Conservation (phyloP, 805 yeast genomes). For the Wickerhamomyces bovis region DNA sequence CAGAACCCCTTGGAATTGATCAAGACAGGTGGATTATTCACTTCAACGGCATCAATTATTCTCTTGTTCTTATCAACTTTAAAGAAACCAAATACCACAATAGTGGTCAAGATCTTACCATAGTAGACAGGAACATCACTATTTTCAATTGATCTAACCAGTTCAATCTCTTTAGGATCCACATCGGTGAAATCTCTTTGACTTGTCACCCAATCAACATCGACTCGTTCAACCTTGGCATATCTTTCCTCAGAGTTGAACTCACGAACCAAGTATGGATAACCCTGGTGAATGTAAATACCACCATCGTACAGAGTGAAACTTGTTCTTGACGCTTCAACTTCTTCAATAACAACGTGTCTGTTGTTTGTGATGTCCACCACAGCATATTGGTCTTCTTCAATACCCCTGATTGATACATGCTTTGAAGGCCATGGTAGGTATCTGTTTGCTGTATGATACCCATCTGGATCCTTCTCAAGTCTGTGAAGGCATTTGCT, state of each 20-base stretch:
- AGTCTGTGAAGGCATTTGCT: slow-evolving; percentile 27
- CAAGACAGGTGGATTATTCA: slow-evolving; percentile 76
- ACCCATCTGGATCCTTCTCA: slow-evolving; percentile 38
- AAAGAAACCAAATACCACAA: slow-evolving; percentile 86
- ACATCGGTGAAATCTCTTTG: slow-evolving; percentile 93
- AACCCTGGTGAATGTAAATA: slow-evolving; percentile 89
- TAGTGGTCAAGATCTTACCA: slow-evolving; percentile 70
- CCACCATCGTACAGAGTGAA: slow-evolving; percentile 92
- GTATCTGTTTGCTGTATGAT: slow-evolving; percentile 50
- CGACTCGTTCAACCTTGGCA: slow-evolving; percentile 83
- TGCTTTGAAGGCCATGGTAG: slow-evolving; percentile 77
- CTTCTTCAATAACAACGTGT: slow-evolving; percentile 76
- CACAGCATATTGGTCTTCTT: slow-evolving; percentile 78
- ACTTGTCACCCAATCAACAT: slow-evolving; percentile 89
- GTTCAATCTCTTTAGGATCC: slow-evolving; percentile 74
- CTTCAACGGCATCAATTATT: slow-evolving; percentile 91
- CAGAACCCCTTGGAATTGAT: slow-evolving; percentile 77
- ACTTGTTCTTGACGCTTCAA: slow-evolving; percentile 83
- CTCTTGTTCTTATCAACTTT: slow-evolving; percentile 71
- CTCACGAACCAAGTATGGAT: slow-evolving; percentile 79
- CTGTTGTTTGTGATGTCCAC: slow-evolving; percentile 80
- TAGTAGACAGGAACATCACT: slow-evolving; percentile 60
- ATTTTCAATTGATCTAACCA: slow-evolving; percentile 45
- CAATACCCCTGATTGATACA: slow-evolving; percentile 78
- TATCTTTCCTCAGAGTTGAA: slow-evolving; percentile 71